phyloP scores from a whole-genome alignment of 2,329 filamentous ascomycete species.

The Hypoxylon sp. region DNA sequence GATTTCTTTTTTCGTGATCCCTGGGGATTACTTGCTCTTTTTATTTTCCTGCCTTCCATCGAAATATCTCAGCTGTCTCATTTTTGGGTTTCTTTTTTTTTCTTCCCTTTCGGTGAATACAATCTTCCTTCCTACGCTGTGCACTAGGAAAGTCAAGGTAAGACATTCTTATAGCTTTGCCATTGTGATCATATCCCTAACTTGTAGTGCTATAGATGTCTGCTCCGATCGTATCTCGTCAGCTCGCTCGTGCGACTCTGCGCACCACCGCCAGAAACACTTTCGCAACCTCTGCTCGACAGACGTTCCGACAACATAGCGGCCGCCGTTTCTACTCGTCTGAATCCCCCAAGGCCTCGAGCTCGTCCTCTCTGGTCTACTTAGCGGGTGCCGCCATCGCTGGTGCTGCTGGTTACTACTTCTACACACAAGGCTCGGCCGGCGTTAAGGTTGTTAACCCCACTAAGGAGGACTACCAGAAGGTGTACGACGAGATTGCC shows the following conservation, averaged over 20 bases:
- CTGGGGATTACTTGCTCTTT: constrained; percentile 18
- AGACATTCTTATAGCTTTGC: constrained; percentile 23
- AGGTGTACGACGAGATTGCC: constrained; percentile 92
- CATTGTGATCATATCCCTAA: constrained; percentile 22
- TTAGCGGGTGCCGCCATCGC: constrained; percentile 71
- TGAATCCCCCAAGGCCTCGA: constrained; percentile 69
- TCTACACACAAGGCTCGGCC: constrained; percentile 70
- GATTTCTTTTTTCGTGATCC: constrained; percentile 36
- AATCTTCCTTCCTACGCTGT: constrained; percentile 32
- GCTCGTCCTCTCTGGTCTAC: constrained; percentile 67
- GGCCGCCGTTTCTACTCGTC: constrained; percentile 86
- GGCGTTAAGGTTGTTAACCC: constrained; percentile 76
- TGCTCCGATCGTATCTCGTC: constrained; percentile 63
- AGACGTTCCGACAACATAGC: constrained; percentile 79
- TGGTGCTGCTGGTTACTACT: constrained; percentile 76
- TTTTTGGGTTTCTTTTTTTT: constrained; percentile 12
- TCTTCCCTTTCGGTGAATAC: constrained; percentile 10
- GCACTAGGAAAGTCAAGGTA: constrained; percentile 40
- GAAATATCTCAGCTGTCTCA: constrained; percentile 19
- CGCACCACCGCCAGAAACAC: constrained; percentile 71
- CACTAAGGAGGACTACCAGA: constrained; percentile 90
- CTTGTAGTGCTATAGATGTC: constrained; percentile 57
- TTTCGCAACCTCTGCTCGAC: constrained; percentile 72
- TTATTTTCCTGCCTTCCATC: constrained; percentile 15
- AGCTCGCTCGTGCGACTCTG: constrained; percentile 71